Percentiles rank a stretch among this genome's conserved stretches.
Evolutionary conservation across 2,329 filamentous ascomycete species (phyloP).

Genomic region (Aphanocladium album): DNA sequence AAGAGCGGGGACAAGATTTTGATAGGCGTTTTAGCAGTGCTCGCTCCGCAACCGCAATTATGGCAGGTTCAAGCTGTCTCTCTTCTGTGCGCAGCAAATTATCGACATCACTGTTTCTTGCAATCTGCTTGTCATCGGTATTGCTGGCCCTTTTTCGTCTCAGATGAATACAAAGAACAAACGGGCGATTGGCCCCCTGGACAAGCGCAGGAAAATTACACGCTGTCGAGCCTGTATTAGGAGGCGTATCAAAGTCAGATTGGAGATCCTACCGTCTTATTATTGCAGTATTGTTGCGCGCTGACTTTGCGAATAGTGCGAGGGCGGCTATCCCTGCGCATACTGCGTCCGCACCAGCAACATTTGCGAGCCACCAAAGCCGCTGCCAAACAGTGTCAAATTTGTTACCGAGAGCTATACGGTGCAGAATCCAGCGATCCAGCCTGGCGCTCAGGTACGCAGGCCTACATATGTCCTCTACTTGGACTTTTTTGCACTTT

Average conservation of each 20-base stretch:
- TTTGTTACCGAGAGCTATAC: constrained; percentile 14
- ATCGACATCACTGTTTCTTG: too few relatives aligned
- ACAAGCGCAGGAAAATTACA: constrained; percentile 20
- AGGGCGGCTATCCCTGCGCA: constrained; percentile 21
- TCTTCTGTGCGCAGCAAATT: too few relatives aligned
- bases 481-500: constrained; percentile 15
- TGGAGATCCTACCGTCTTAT: background rate
- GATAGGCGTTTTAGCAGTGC: too few relatives aligned
- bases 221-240: background rate
- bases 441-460: background rate
- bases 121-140: too few relatives aligned
- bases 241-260: background rate
- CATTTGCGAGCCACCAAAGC: constrained; percentile 17
- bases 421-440: background rate
- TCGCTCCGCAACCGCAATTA: too few relatives aligned
- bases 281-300: background rate
- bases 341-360: constrained; percentile 23
- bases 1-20: too few relatives aligned
- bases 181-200: constrained; percentile 22
- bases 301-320: constrained; percentile 17
- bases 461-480: constrained; percentile 3
- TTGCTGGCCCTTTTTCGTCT: too few relatives aligned
- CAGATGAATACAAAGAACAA: too few relatives aligned
- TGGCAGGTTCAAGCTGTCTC: too few relatives aligned
- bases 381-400: background rate